Evolutionary conservation across 768 basidiomycete genomes (phyloP).

Genomic region (Serendipita sp.): DNA sequence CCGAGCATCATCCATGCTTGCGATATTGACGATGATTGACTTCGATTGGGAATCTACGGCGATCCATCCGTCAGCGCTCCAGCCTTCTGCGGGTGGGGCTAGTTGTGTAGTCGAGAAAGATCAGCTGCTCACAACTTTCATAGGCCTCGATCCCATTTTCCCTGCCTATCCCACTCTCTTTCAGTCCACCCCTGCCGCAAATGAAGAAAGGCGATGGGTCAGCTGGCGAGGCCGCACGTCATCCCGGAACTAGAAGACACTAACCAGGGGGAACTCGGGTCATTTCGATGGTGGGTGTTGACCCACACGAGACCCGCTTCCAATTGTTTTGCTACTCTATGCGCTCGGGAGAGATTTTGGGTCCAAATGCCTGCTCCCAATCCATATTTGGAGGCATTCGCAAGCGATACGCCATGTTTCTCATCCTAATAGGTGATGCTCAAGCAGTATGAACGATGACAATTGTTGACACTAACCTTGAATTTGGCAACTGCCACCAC

Average conservation of each 20-base stretch:
- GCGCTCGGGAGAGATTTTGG: slow-evolving; percentile 52
- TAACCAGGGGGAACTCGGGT: slow-evolving; percentile 78
- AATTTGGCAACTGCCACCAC: slow-evolving; percentile 56
- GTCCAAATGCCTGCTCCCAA: slow-evolving; percentile 77
- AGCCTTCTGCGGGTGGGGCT: too few relatives aligned
- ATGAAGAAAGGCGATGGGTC: background rate
- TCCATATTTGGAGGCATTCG: slow-evolving; percentile 67
- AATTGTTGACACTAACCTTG: slow-evolving; percentile 24
- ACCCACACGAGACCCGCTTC: slow-evolving; percentile 75
- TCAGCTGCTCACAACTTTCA: slow-evolving; percentile 45
- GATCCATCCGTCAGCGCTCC: background rate
- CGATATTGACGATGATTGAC: slow-evolving; percentile 63
- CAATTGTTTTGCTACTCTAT: slow-evolving; percentile 53
- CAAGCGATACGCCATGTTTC: slow-evolving; percentile 46
- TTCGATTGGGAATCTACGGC: slow-evolving; percentile 67
- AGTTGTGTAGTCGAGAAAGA: too few relatives aligned
- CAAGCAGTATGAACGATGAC: background rate
- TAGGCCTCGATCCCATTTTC: slow-evolving; percentile 77
- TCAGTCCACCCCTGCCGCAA: slow-evolving; percentile 67
- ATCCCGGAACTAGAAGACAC: slow-evolving; percentile 13
- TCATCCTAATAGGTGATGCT: slow-evolving; percentile 35
- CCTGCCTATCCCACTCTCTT: slow-evolving; percentile 73
- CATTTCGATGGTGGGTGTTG: slow-evolving; percentile 80
- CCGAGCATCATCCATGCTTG: slow-evolving; percentile 41
- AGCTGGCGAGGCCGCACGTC: background rate